A percentile compares a stretch with the other conserved stretches of the same genome.
These are phyloP conservation scores for Saccharata proteae DNA, from an alignment of 2,329 filamentous ascomycete genomes.

Conservation along the genomic window DNA sequence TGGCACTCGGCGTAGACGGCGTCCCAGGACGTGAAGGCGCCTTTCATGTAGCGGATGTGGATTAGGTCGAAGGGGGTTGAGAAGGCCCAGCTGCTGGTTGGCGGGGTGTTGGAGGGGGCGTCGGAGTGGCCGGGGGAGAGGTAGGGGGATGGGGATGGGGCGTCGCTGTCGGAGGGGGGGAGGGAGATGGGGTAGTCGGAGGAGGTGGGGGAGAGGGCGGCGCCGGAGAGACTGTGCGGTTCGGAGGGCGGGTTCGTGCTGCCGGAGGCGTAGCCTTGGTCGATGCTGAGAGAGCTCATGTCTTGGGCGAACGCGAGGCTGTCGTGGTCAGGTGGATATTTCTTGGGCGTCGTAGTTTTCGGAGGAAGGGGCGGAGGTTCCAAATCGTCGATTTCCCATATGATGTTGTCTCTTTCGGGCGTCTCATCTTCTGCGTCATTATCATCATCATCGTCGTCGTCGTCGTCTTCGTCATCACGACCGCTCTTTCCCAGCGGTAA, in stretches of 20 bases:
- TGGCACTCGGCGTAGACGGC: conserved; percentile 34
- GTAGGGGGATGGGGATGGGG: neutral
- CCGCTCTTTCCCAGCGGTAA: conserved; percentile 34
- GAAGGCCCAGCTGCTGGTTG: conserved; percentile 32
- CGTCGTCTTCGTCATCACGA: conserved; percentile 8
- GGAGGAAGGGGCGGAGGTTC: conserved; percentile 17
- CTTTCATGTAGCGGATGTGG: conserved; percentile 36
- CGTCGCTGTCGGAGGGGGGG: no score
- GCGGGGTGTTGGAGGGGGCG: neutral
- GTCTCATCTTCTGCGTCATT: conserved; percentile 9
- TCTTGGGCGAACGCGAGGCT: conserved; percentile 1
- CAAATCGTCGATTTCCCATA: conserved; percentile 26
- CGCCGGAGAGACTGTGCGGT: neutral
- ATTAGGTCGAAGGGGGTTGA: conserved; percentile 37
- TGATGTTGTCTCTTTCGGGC: conserved; percentile 8
- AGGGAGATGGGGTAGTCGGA: neutral
- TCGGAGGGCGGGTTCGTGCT: conserved; percentile 5
- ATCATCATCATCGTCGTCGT: conserved; percentile 20
- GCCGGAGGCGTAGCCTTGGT: conserved; percentile 8
- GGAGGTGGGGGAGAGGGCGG: neutral
- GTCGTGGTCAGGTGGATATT: neutral
- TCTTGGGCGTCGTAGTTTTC: neutral
- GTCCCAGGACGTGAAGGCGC: conserved; percentile 35
- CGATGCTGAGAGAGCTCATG: conserved; percentile 3
- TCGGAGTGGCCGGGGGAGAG: neutral